phyloP scores from a whole-genome alignment of 352 stramenopile species.

The Bremia lactucae region DNA sequence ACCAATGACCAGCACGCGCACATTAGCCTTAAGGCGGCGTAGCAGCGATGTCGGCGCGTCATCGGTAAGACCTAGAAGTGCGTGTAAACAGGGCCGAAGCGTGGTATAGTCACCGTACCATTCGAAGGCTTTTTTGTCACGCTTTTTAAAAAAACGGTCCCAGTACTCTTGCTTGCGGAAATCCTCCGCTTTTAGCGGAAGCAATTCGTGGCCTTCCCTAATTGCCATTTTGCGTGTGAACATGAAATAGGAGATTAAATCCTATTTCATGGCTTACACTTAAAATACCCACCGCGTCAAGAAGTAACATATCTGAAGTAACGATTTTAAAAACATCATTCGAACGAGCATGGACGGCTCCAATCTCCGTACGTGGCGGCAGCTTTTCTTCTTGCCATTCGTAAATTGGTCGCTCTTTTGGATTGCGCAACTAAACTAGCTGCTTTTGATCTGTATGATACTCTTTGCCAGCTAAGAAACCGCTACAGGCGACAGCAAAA shows the following conservation, averaged over 20 bases:
- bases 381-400: neutral
- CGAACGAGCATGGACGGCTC: constrained; percentile 23
- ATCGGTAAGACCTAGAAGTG: constrained; percentile 18
- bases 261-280: too few species aligned
- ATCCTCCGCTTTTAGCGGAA: constrained; percentile 38
- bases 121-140: constrained; percentile 63
- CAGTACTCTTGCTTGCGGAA: constrained; percentile 69
- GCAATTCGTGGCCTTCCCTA: constrained; percentile 20
- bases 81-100: constrained; percentile 26
- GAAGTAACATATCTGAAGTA: constrained; percentile 3
- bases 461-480: constrained; percentile 37
- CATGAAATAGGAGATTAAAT: too few species aligned
- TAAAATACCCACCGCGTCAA: too few species aligned
- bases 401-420: too few species aligned
- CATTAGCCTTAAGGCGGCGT: constrained; percentile 23
- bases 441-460: neutral
- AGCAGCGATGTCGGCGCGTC: constrained; percentile 17
- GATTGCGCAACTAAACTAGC: neutral
- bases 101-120: constrained; percentile 64
- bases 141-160: constrained; percentile 63
- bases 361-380: constrained; percentile 26
- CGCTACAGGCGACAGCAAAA: constrained; percentile 50
- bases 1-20: constrained; percentile 59
- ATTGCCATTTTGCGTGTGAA: constrained; percentile 8
- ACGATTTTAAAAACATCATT: constrained; percentile 2